Conservation (phyloP, 2,329 filamentous ascomycete genomes). For the Aspergillus unguis region DNA sequence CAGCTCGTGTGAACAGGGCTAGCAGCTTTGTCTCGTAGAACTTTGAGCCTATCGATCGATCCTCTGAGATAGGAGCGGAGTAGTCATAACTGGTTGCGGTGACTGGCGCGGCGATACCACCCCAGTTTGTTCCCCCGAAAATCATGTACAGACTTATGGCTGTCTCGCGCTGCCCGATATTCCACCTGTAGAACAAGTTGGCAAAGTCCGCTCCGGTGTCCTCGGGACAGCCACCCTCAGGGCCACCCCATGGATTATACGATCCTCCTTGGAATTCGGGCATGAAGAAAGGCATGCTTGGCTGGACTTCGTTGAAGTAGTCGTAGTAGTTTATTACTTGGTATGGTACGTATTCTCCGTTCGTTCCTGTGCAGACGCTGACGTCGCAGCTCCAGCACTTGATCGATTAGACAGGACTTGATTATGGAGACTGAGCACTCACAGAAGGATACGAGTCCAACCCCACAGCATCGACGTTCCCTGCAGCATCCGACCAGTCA, state of each 20-base stretch:
- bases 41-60: conserved; percentile 56
- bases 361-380: conserved; percentile 58
- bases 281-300: conserved; percentile 51
- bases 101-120: conserved; percentile 55
- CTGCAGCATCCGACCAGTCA: conserved; percentile 56
- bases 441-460: conserved; percentile 45
- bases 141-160: conserved; percentile 63
- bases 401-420: conserved; percentile 49
- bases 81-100: conserved; percentile 64
- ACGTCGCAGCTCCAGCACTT: conserved; percentile 64
- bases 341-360: conserved; percentile 58
- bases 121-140: conserved; percentile 64
- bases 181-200: conserved; percentile 62
- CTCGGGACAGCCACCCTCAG: conserved; percentile 52
- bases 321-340: conserved; percentile 48
- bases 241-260: conserved; percentile 62
- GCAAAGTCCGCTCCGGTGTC: conserved; percentile 59
- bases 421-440: conserved; percentile 40
- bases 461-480: conserved; percentile 36
- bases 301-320: conserved; percentile 44
- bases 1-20: conserved; percentile 58
- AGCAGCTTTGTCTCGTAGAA: conserved; percentile 63
- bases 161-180: conserved; percentile 58
- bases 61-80: conserved; percentile 59
- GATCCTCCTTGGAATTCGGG: conserved; percentile 60